Conservation (phyloP, 164 flowering plant species). For the Liriodendron chinense region DNA sequence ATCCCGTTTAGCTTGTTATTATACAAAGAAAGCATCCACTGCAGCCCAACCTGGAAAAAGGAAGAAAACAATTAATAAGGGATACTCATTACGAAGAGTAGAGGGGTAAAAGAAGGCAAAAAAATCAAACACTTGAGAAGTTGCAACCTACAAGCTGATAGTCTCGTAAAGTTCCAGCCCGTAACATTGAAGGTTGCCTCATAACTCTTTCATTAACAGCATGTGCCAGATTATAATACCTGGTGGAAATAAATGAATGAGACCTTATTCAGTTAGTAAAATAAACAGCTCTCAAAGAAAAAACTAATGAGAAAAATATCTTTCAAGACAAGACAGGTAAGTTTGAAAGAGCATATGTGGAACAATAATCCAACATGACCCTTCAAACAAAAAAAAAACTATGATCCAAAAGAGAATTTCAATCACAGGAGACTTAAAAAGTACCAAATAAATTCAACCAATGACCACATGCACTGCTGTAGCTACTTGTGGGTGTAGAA, state of each 20-base stretch:
- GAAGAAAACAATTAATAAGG: background rate
- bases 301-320: no score
- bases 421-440: no score
- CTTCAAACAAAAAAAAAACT: no score
- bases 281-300: background rate
- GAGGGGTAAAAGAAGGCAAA: background rate
- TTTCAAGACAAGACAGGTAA: no score
- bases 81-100: background rate
- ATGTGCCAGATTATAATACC: constrained; percentile 95
- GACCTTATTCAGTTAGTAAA: background rate
- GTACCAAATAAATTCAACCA: no score
- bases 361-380: no score
- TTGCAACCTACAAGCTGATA: constrained; percentile 92
- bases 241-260: constrained; percentile 22
- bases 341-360: no score
- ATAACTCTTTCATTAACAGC: constrained; percentile 87
- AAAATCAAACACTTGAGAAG: constrained; percentile 5
- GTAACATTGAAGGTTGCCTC: constrained; percentile 90
- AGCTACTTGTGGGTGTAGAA: no score
- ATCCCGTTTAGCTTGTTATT: constrained; percentile 97
- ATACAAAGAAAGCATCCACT: constrained; percentile 98
- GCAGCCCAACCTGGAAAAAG: constrained; percentile 82
- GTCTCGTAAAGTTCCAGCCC: constrained; percentile 86
- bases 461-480: no score
- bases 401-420: no score